A percentile compares a stretch with the other conserved stretches of the same genome.
These are phyloP conservation scores for Alloascoidea hylecoeti DNA, from an alignment of 805 yeast genomes.

Conservation along the genomic window DNA sequence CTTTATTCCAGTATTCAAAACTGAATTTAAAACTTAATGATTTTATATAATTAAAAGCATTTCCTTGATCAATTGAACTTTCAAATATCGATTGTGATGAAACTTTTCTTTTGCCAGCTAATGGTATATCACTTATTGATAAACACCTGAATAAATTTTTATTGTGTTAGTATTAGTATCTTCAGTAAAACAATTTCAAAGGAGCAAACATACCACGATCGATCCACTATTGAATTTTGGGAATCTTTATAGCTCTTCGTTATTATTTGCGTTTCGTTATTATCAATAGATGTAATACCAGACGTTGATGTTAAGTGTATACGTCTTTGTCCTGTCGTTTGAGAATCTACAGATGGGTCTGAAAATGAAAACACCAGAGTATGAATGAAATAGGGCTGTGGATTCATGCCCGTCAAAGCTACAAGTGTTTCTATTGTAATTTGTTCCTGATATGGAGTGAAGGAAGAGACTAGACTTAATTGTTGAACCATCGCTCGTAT, in stretches of 20 bases:
- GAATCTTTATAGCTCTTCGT: slow-evolving; percentile 2
- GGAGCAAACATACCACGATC: slow-evolving; percentile 7
- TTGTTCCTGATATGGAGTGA: slow-evolving; percentile 15
- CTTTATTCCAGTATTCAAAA: slow-evolving; percentile 46
- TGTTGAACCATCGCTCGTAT: slow-evolving; percentile 23
- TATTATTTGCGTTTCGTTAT: slow-evolving; percentile 2
- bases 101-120: slow-evolving; percentile 54
- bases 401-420: slow-evolving; percentile 21
- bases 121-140: slow-evolving; percentile 59
- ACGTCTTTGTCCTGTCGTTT: slow-evolving; percentile 6
- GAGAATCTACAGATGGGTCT: slow-evolving; percentile 15
- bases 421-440: slow-evolving; percentile 17
- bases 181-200: no score
- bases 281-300: slow-evolving; percentile 3
- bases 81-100: slow-evolving; percentile 58
- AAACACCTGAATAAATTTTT: slow-evolving; percentile 29
- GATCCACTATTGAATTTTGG: slow-evolving; percentile 6
- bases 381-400: slow-evolving; percentile 12
- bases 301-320: slow-evolving; percentile 3
- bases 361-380: slow-evolving; percentile 19
- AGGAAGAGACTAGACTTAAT: slow-evolving; percentile 17
- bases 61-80: slow-evolving; percentile 20
- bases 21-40: slow-evolving; percentile 62
- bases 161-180: slow-evolving; percentile 1
- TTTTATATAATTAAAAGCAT: slow-evolving; percentile 26